These are phyloP conservation scores for Kodamaea suecica DNA, from an alignment of 1,139 yeast species.

Conservation along the genomic window DNA sequence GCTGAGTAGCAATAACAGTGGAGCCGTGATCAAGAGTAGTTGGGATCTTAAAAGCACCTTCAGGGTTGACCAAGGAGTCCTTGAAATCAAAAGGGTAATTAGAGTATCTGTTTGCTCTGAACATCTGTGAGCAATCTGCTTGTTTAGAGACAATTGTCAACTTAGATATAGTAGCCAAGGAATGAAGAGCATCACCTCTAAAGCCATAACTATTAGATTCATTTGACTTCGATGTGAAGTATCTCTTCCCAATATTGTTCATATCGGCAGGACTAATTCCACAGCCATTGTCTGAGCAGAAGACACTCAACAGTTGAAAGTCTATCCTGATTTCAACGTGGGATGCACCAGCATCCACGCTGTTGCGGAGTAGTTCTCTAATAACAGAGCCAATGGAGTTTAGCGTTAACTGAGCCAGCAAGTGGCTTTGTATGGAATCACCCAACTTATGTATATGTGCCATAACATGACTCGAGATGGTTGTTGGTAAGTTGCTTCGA, in stretches of 20 bases:
- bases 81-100: neutral
- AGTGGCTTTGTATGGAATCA: neutral
- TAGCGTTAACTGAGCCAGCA: neutral
- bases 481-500: no score
- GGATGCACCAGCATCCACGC: constrained; percentile 71
- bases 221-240: constrained; percentile 64
- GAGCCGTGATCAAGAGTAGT: neutral
- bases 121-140: no score
- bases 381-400: constrained; percentile 19
- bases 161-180: constrained; percentile 42
- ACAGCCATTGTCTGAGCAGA: constrained; percentile 70
- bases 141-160: constrained; percentile 33
- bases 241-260: constrained; percentile 56
- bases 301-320: constrained; percentile 56
- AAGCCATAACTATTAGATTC: constrained; percentile 67
- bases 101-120: no score
- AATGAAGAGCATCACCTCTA: constrained; percentile 74
- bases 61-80: neutral
- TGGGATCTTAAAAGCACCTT: neutral
- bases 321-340: constrained; percentile 62
- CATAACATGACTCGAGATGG: no score
- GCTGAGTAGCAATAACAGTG: constrained; percentile 29
- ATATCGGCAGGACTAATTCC: constrained; percentile 67
- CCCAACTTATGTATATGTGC: constrained; percentile 3
- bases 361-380: constrained; percentile 74